Percentiles rank a stretch among this genome's conserved stretches.
phyloP scores from a whole-genome alignment of 2,329 filamentous ascomycete genomes.

The Aspergillus eucalypticola region DNA sequence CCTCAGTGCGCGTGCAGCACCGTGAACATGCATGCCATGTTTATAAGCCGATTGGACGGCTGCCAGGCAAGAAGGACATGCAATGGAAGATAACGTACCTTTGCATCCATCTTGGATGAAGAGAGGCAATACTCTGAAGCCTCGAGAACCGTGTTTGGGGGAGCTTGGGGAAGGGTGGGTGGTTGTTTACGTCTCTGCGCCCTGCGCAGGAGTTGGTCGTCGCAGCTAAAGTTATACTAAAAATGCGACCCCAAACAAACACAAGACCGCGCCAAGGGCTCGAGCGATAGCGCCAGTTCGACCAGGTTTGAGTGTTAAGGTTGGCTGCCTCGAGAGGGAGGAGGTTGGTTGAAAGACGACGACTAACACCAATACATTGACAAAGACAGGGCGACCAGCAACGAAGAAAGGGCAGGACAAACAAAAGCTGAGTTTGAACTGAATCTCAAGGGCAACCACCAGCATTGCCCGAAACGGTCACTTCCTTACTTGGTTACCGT shows the following conservation, averaged over 20 bases:
- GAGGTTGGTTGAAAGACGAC: conserved; percentile 4
- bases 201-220: conserved; percentile 17
- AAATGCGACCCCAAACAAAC: conserved; percentile 26
- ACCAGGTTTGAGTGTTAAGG: conserved; percentile 6
- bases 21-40: not conserved
- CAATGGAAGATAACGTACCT: conserved; percentile 41
- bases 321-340: conserved; percentile 15
- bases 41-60: not conserved
- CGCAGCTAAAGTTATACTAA: conserved; percentile 25
- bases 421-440: not conserved
- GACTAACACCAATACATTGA: conserved; percentile 10
- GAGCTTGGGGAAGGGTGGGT: conserved; percentile 9
- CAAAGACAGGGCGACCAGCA: not conserved
- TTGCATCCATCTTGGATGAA: conserved; percentile 47
- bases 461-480: conserved; percentile 17
- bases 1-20: conserved; percentile 13
- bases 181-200: conserved; percentile 25
- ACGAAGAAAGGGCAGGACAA: conserved; percentile 6
- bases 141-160: conserved; percentile 14
- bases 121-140: not conserved
- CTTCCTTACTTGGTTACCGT: conserved; percentile 25
- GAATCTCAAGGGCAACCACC: conserved; percentile 6
- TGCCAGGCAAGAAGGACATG: not conserved
- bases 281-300: conserved; percentile 7
- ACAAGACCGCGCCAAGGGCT: conserved; percentile 20